These are phyloP conservation scores for Fonsecaea pugnacius DNA, from an alignment of 2,329 filamentous ascomycete species.

Conservation along the genomic window DNA sequence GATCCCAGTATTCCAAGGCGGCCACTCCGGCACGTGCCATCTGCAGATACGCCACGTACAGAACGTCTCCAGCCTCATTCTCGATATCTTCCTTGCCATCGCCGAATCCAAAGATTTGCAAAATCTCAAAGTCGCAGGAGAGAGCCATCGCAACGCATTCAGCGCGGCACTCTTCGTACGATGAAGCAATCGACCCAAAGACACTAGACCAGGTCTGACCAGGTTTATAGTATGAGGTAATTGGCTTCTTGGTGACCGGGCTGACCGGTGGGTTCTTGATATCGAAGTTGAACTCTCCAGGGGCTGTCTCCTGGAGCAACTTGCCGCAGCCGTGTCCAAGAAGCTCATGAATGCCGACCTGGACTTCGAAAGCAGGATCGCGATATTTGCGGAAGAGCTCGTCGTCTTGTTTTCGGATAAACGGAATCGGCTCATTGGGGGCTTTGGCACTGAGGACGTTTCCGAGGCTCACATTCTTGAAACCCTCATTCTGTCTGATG, in stretches of 20 bases:
- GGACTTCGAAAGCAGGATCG: constrained; percentile 88
- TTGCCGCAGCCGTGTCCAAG: constrained; percentile 90
- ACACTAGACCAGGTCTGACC: constrained; percentile 94
- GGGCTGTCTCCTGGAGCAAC: constrained; percentile 82
- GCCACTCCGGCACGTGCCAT: constrained; percentile 94
- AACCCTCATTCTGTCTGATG: constrained; percentile 66
- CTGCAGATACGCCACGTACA: constrained; percentile 84
- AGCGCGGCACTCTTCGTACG: constrained; percentile 92
- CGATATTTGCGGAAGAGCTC: constrained; percentile 79
- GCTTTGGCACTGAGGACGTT: constrained; percentile 92
- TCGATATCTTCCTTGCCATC: constrained; percentile 64
- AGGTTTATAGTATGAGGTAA: constrained; percentile 89
- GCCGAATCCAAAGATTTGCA: constrained; percentile 90
- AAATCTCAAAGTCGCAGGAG: constrained; percentile 82
- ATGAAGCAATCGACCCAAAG: constrained; percentile 83
- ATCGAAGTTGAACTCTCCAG: constrained; percentile 88
- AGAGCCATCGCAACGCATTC: constrained; percentile 93
- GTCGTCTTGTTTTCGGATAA: constrained; percentile 79
- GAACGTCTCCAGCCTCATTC: constrained; percentile 79
- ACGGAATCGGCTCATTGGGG: constrained; percentile 88
- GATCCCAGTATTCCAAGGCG: constrained; percentile 93
- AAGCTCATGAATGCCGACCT: constrained; percentile 93
- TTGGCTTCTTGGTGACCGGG: constrained; percentile 75
- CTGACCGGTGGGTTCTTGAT: constrained; percentile 77
- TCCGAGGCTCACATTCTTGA: constrained; percentile 79